Evolutionary conservation across 345 rosid species (phyloP), one percentile per base, ranked within the genome.

Genomic region (Physaria fendleri): DNA sequence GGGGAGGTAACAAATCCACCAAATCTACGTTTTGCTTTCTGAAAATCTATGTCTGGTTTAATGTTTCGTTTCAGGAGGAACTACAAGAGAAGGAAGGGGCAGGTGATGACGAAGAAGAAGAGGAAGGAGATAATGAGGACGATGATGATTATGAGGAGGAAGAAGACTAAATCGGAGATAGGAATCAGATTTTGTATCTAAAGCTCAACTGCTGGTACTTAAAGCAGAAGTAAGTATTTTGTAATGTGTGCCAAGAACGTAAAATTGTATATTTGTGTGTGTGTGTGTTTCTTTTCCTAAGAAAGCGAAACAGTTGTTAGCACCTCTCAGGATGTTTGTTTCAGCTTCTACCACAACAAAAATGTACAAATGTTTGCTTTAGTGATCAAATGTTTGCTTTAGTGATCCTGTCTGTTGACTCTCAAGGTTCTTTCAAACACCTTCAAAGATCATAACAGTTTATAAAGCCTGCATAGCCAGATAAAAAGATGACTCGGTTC

Each of bases 391-490:
- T 56, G 30, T 28, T 49, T 37, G 56, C 63, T 56, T 46, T 27
- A 35, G 24, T 44, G 45, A 54, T 23, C n/a, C n/a, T n/a, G 10
- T 48, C 48, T 23, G 22, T 23, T 1, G 44, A 54, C 22, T 13
- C 32, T 37, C 47, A n/a, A 41, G 20, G 9, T 18, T 16, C 37
- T 3, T 16, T 41, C 25, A 42, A 15, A 27, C 16, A 6, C 39
- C 39, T 5, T 42, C 47, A 42, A 12, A 22, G n/a, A n/a, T n/a
- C n/a, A n/a, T n/a, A n/a, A n/a, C n/a, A n/a, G n/a, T n/a, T n/a
- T 32, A 32, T 32, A 30, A 90, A 87, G 59, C 95, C 97, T 90
- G 78, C 53, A 68, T 15, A 24, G 43, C 17, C 15, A 62, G 5
- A 34, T 27, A 55, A 35, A 25, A 42, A 16, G 32, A 40, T 50